Percentiles rank a stretch among this genome's conserved stretches.
These are phyloP conservation scores for Sphenostylis stenocarpa DNA, from an alignment of 306 rosid genomes.

Conservation along the genomic window DNA sequence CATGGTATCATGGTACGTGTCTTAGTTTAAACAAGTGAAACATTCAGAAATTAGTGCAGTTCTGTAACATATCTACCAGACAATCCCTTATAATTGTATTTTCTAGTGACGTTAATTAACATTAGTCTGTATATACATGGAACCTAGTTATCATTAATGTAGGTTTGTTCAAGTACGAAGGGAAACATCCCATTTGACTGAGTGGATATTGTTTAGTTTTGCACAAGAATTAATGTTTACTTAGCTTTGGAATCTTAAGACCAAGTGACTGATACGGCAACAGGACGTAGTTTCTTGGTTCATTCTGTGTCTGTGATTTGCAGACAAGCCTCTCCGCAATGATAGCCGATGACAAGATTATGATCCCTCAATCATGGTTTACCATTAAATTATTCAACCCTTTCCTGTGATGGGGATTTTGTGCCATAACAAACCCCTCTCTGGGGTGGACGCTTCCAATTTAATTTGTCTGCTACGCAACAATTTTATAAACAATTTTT, in stretches of 20 bases:
- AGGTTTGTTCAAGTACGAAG: slow-evolving; percentile 39
- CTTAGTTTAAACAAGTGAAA: slow-evolving; percentile 7
- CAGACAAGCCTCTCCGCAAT: slow-evolving; percentile 54
- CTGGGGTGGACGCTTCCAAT: slow-evolving; percentile 20
- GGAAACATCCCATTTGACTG: slow-evolving; percentile 42
- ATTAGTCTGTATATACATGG: slow-evolving; percentile 26
- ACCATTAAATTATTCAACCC: slow-evolving; percentile 13
- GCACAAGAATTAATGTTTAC: slow-evolving; percentile 62
- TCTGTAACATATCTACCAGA: slow-evolving; percentile 33
- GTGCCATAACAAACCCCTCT: slow-evolving; percentile 17
- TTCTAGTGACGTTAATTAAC: slow-evolving; percentile 12
- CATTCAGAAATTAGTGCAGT: slow-evolving; percentile 17
- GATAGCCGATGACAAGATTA: slow-evolving; percentile 61
- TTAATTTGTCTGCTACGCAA: slow-evolving; percentile 45
- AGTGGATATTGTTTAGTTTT: slow-evolving; percentile 31
- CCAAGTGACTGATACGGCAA: slow-evolving; percentile 26
- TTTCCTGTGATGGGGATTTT: slow-evolving; percentile 29
- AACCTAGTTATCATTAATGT: slow-evolving; percentile 31
- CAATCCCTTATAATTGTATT: slow-evolving; percentile 21
- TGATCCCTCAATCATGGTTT: slow-evolving; percentile 58
- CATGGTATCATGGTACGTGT: neutral
- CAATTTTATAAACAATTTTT: slow-evolving; percentile 9
- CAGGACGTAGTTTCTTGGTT: slow-evolving; percentile 52
- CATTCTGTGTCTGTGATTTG: slow-evolving; percentile 53
- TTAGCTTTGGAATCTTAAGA: slow-evolving; percentile 43